phyloP scores from a whole-genome alignment of 345 rosid species.

The Iberis pinnata region DNA sequence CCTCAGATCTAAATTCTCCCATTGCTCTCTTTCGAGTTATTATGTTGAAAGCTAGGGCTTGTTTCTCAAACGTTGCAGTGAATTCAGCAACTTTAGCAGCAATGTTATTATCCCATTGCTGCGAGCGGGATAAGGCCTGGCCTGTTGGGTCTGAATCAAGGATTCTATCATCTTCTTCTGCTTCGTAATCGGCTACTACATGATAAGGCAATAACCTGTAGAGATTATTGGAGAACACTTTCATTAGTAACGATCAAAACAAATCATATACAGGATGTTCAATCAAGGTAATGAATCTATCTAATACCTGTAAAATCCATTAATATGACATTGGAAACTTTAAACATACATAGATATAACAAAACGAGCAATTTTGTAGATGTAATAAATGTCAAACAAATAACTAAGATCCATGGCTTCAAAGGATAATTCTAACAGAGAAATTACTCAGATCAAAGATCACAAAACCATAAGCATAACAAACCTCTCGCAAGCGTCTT shows the following conservation, averaged over 20 bases:
- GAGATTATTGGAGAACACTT: conserved; percentile 7
- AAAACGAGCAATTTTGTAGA: background rate
- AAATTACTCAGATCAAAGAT: background rate
- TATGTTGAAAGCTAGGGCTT: too few species aligned
- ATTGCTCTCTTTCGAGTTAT: too few species aligned
- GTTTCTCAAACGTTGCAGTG: too few species aligned
- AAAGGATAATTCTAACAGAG: background rate
- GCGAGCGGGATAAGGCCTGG: conserved; percentile 29
- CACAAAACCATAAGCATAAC: background rate
- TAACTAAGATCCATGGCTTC: background rate
- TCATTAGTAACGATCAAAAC: conserved; percentile 4
- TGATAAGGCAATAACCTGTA: conserved; percentile 88
- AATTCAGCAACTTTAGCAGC: too few species aligned
- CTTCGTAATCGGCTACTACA: conserved; percentile 93
- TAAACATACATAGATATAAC: background rate
- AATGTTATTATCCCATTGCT: too few species aligned
- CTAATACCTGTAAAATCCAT: background rate
- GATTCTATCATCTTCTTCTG: conserved; percentile 95
- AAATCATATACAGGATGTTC: background rate
- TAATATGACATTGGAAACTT: background rate
- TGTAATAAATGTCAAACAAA: background rate
- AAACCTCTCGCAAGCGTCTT: conserved; percentile 96
- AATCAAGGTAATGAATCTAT: conserved; percentile 6
- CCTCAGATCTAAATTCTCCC: too few species aligned
- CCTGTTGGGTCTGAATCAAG: conserved; percentile 97